Base-by-base conservation (phyloP, 139 green algal genomes). In the Marvania coccoides region DNA sequence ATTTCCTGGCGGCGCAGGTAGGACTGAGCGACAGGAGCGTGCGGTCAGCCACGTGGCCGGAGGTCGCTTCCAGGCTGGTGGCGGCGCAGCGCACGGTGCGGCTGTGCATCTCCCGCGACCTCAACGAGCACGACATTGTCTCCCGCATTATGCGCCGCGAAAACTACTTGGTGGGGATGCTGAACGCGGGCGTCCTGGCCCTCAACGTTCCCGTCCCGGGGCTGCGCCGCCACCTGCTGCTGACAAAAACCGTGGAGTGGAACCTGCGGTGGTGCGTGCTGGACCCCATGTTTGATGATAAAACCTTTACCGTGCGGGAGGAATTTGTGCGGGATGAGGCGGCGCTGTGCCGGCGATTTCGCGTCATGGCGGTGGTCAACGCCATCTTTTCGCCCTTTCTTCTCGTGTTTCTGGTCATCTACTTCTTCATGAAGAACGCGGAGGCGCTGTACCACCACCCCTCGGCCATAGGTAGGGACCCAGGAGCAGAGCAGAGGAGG, bases 221-320 rank as follows among this genome's bases (percentile, higher is more conserved):
- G 9, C 30, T 86, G 40, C 60, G 80, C 29, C 75, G 70, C 37
- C 76, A 80, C 61, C 73, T 84, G 42, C 70, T 95, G 71, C 78
- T 98, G 31, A 97, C 92, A 6, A 95, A 95, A 70, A 95, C 87
- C 3, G 63, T 98, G 15, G 85, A 97, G 77, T 98, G 93, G 91
- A 96, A 94, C 76, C 67, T 97, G 55, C 83, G 88, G 23, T 94
- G 86, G 86, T 86, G 75, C 58, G 48, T 96, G 1, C 74, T 96
- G 58, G 87, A 95, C 58, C 62, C 66, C 39, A 91, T 95, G 89
- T 93, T 95, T 78, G 90, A 95, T 57, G 81, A 94, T n/a, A 23
- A 31, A 26, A 76, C 81, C 46, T 95, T 94, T 64, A 47, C 63
- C 10, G 63, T 97, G 26, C 60, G 63, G 51, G 46, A 48, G 5